phyloP scores from a whole-genome alignment of 2,329 filamentous ascomycete species.

The Arthrobotrys sinensis region DNA sequence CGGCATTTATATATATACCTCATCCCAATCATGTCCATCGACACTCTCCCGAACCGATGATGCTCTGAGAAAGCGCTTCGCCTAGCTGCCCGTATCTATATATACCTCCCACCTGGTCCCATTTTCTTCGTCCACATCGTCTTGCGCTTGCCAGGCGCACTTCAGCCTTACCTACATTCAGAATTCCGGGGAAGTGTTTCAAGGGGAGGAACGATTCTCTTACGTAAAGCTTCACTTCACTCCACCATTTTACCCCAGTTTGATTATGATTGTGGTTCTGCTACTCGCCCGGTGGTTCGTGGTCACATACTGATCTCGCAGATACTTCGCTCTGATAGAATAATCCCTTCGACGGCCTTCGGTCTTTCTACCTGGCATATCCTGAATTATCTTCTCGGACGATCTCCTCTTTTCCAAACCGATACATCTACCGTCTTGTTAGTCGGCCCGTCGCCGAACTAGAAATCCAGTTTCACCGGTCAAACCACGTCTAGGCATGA shows the following conservation, averaged over 20 bases:
- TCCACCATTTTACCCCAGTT: constrained; percentile 3
- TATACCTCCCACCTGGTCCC: constrained; percentile 14
- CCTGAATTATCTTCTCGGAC: neutral
- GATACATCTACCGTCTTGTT: constrained; percentile 10
- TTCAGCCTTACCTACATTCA: constrained; percentile 25
- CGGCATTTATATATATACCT: constrained; percentile 11
- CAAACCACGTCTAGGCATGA: constrained; percentile 43
- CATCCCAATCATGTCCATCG: constrained; percentile 37
- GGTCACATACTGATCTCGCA: neutral
- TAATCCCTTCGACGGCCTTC: constrained; percentile 3
- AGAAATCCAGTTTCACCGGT: neutral
- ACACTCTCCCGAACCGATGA: constrained; percentile 48
- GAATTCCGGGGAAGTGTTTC: constrained; percentile 44
- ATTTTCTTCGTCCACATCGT: constrained; percentile 14
- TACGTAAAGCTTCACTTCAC: constrained; percentile 60
- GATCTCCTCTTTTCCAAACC: constrained; percentile 1
- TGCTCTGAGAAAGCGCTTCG: constrained; percentile 7
- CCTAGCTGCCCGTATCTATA: neutral
- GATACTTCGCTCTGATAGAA: neutral
- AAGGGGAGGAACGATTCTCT: constrained; percentile 51
- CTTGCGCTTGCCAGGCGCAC: constrained; percentile 24
- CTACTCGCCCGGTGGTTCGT: constrained; percentile 5
- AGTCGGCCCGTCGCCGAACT: constrained; percentile 46
- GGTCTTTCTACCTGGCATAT: neutral
- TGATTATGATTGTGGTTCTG: neutral